Evolutionary conservation across 495 filamentous ascomycete species (phyloP).

Genomic region (Aspergillus diversus): DNA sequence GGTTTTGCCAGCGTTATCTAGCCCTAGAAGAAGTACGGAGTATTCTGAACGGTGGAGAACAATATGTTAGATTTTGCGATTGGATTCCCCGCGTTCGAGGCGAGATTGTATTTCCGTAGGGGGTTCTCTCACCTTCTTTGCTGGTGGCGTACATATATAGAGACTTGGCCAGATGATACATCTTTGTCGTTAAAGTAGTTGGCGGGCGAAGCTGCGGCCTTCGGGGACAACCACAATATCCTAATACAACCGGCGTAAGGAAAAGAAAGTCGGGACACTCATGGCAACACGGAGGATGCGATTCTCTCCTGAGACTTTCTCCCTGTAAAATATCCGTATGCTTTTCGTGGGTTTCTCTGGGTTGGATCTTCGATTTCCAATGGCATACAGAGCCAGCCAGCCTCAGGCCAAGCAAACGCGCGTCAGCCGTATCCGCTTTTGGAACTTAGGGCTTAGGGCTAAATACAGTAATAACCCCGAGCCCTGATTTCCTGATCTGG

Average conservation of each 20-base stretch:
- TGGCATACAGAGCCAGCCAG: neutral
- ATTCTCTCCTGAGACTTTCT: slow-evolving; percentile 1
- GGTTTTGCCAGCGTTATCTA: slow-evolving; percentile 98
- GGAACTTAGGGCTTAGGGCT: slow-evolving; percentile 42
- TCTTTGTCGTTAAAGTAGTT: slow-evolving; percentile 43
- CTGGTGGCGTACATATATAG: slow-evolving; percentile 92
- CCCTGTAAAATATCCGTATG: neutral
- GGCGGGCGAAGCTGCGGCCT: slow-evolving; percentile 8
- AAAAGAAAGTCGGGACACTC: slow-evolving; percentile 22
- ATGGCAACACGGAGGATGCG: slow-evolving; percentile 26
- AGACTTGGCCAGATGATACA: slow-evolving; percentile 97
- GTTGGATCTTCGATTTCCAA: neutral
- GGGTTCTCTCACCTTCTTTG: slow-evolving; percentile 73
- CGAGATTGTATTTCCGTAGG: neutral
- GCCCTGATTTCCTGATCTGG: slow-evolving; percentile 26
- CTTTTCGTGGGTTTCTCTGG: too few species aligned
- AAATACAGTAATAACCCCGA: neutral
- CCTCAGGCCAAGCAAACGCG: slow-evolving; percentile 24
- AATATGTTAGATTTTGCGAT: neutral
- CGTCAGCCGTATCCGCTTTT: slow-evolving; percentile 32
- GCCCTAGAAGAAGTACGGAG: slow-evolving; percentile 93
- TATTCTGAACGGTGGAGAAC: slow-evolving; percentile 65
- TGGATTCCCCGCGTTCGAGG: neutral
- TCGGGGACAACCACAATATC: slow-evolving; percentile 6
- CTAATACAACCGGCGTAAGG: slow-evolving; percentile 26